These are phyloP conservation scores for Nicotiana undulata DNA, from an alignment of 257 asterid genomes.

Conservation along the genomic window DNA sequence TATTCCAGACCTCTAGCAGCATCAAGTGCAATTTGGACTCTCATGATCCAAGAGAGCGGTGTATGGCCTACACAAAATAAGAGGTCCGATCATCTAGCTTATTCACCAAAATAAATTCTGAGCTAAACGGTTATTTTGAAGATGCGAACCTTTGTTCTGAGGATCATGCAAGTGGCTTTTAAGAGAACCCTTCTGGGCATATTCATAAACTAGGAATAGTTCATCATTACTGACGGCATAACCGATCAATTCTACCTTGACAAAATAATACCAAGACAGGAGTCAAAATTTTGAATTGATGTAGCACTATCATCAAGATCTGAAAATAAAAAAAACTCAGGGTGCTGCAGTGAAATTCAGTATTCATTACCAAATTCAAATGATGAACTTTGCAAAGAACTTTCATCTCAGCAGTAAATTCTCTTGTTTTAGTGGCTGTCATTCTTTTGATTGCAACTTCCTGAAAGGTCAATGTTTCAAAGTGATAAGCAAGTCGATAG, in stretches of 20 bases:
- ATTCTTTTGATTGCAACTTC: constrained; percentile 89
- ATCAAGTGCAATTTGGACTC: constrained; percentile 98
- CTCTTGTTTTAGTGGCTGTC: constrained; percentile 87
- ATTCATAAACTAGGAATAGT: constrained; percentile 83
- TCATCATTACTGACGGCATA: constrained; percentile 76
- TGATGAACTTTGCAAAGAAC: constrained; percentile 98
- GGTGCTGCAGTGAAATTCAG: background rate
- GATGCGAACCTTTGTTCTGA: constrained; percentile 59
- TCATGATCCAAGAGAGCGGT: constrained; percentile 78
- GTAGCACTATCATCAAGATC: background rate
- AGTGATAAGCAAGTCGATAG: constrained; percentile 6
- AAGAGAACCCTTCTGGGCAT: constrained; percentile 88
- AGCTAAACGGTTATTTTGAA: background rate
- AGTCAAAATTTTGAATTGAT: constrained; percentile 16
- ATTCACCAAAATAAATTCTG: background rate
- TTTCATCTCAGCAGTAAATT: constrained; percentile 89
- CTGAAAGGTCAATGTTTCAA: constrained; percentile 30
- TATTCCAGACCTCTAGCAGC: constrained; percentile 95
- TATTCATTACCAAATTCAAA: constrained; percentile 71
- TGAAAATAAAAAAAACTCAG: background rate
- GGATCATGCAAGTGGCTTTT: constrained; percentile 88
- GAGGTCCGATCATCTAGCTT: background rate
- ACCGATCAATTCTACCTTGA: constrained; percentile 94
- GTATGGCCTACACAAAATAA: constrained; percentile 57
- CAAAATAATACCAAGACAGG: constrained; percentile 22